Base-by-base conservation (phyloP, 1,284 basidiomycete genomes). In the Puccinia polysora region DNA sequence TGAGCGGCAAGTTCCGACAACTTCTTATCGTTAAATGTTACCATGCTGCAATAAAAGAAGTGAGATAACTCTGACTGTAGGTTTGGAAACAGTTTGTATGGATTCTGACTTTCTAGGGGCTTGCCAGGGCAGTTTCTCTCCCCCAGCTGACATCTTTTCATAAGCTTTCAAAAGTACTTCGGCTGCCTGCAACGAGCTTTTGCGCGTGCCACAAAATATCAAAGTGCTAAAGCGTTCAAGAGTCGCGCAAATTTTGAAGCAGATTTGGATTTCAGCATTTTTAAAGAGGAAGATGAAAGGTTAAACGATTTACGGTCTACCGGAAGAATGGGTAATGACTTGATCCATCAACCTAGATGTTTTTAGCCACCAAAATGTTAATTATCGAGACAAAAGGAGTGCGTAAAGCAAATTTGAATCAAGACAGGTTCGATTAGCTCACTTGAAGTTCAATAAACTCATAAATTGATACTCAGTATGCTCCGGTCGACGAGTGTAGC, bases 401-500 rank as follows among this genome's bases (percentile, higher is more conserved):
- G 18, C 40, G 40, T 7, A 8, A 43, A 15, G 2, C 43, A n/a
- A 4, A 25, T 25, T 34, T 5, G 25, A 68, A 10, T 10, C n/a
- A n/a, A n/a, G n/a, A n/a, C n/a, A n/a, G n/a, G 18, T 4, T 20
- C 45, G 23, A 59, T n/a, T 12, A 15, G 34, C 88, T 93, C 4
- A 80, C 75, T 87, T 88, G 75, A 82, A 85, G 78, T 95, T 90
- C 12, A 97, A 84, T 4, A 81, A 83, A 64, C 84, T 84, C 4
- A 85, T 84, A 77, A 94, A 94, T 8, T 84, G 84, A 77, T 90
- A 95, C 73, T 94, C 89, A 76, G 93, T 94, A 70, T 74, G 85
- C 82, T 75, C 84, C 80, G 75, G 74, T 72, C 85, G 86, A 0
- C 70, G 38, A 62, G 77, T 76, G 74, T 80, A 81, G 28, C 76